Conservation (phyloP, 108 stramenopile species). For the Nitzschia putrida region DNA sequence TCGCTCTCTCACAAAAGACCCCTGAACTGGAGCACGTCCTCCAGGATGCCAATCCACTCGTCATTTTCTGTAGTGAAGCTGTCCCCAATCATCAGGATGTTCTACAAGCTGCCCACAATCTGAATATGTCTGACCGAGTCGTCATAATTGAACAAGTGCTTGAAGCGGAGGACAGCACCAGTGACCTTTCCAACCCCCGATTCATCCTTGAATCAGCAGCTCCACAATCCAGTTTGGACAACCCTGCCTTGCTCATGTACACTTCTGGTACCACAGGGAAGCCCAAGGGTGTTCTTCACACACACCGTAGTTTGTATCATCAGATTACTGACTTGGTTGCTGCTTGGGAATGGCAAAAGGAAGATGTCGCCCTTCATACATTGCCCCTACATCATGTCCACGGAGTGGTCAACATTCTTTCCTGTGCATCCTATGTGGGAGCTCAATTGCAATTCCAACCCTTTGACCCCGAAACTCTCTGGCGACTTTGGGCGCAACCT, state of each 20-base stretch:
- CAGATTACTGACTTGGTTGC: constrained; percentile 46
- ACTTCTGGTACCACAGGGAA: constrained; percentile 93
- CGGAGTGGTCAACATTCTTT: constrained; percentile 46
- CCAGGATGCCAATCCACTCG: constrained; percentile 36
- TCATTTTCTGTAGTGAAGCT: constrained; percentile 32
- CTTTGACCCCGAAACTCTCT: constrained; percentile 39
- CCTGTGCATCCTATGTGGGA: constrained; percentile 46
- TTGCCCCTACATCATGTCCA: constrained; percentile 56
- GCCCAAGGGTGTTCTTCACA: constrained; percentile 70
- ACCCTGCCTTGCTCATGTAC: constrained; percentile 87
- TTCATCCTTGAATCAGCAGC: constrained; percentile 26
- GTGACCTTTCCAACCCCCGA: constrained; percentile 24
- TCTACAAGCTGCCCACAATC: constrained; percentile 39
- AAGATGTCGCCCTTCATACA: constrained; percentile 43
- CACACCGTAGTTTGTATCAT: constrained; percentile 74
- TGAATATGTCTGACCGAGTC: constrained; percentile 45
- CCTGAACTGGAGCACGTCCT: constrained; percentile 46
- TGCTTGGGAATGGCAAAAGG: constrained; percentile 52
- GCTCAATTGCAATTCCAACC: constrained; percentile 50
- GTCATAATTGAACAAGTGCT: constrained; percentile 10
- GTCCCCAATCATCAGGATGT: constrained; percentile 33
- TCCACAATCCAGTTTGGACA: constrained; percentile 68
- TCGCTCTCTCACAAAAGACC: constrained; percentile 33
- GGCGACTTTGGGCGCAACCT: constrained; percentile 31
- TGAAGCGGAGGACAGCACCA: neutral